Base-by-base conservation (phyloP, 1,284 basidiomycete species). In the Fomitopsis betulina region DNA sequence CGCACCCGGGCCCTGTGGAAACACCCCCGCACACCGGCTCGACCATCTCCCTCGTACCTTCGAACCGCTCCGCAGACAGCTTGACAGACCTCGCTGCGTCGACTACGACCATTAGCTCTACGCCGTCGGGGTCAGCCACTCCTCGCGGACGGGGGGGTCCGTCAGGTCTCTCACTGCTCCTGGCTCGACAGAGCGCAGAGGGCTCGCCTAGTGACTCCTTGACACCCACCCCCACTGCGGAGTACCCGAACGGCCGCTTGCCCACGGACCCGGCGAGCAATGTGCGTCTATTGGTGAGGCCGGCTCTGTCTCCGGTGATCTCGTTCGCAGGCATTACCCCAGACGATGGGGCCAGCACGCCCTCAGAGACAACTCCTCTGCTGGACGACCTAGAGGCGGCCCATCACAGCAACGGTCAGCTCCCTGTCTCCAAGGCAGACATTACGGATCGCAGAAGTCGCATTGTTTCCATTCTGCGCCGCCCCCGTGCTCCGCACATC, bases 151-250 rank as follows among this genome's bases (percentile, higher is more conserved):
- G 55, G 5, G 42, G 52, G 1, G 62, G 61, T 9, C 59, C 79
- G n/a, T 80, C 76, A 9, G 76, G 71, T 1, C 68, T 79, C 38
- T 77, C 79, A 3, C 54, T 80, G 19, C 69, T 78, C 27, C 67
- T 79, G 54, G 70, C 77, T n/a, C 72, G 66, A 10, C 69, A 65
- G 54, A 40, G 30, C 30, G 58, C 59, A 38, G 49, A 57, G 32
- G 55, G 53, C 6, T 51, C 56, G 9, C 59, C 58, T 40, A 55
- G 55, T 8, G 55, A 49, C n/a, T 58, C 61, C 3, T 33, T 56
- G 12, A 56, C 61, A 0, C 58, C 61, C 1, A 61, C 59, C 1
- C 55, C 65, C 5, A 58, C 63, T 10, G 15, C 51, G 23, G 55
- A 54, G 12, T 55, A 50, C 15, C 49, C 52, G 19, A 35, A 47